Evolutionary conservation across 257 asterid genomes (phyloP).

Genomic region (Linaria vulgaris): DNA sequence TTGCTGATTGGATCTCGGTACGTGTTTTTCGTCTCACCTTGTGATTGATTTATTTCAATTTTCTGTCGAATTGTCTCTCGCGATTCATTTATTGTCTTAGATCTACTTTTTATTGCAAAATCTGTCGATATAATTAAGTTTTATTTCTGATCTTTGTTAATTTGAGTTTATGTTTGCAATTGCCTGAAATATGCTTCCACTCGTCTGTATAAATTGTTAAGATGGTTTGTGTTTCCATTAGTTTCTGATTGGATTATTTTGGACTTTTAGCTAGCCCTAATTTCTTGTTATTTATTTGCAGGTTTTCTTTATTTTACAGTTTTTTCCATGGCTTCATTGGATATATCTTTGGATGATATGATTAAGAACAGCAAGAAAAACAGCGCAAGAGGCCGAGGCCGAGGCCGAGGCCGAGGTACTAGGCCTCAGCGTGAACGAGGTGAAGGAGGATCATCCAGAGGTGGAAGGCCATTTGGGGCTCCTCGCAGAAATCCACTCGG

Average conservation of each 20-base stretch:
- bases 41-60: background rate
- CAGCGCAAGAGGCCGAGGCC: conserved; percentile 56
- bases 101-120: no score
- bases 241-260: no score
- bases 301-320: conserved; percentile 25
- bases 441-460: conserved; percentile 57
- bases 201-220: no score
- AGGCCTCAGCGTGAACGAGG: conserved; percentile 75
- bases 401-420: conserved; percentile 67
- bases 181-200: no score
- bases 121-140: no score
- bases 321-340: conserved; percentile 72
- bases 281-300: conserved; percentile 22
- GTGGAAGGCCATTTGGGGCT: conserved; percentile 74
- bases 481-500: conserved; percentile 78
- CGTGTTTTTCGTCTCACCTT: background rate
- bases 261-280: background rate
- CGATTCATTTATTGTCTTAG: no score
- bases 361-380: conserved; percentile 64
- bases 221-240: no score
- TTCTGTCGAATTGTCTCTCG: no score
- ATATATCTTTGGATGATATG: conserved; percentile 83
- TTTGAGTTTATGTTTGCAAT: no score
- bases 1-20: background rate
- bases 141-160: no score